These are phyloP conservation scores for Micractinium conductrix DNA, from an alignment of 139 green algal species.

Conservation along the genomic window DNA sequence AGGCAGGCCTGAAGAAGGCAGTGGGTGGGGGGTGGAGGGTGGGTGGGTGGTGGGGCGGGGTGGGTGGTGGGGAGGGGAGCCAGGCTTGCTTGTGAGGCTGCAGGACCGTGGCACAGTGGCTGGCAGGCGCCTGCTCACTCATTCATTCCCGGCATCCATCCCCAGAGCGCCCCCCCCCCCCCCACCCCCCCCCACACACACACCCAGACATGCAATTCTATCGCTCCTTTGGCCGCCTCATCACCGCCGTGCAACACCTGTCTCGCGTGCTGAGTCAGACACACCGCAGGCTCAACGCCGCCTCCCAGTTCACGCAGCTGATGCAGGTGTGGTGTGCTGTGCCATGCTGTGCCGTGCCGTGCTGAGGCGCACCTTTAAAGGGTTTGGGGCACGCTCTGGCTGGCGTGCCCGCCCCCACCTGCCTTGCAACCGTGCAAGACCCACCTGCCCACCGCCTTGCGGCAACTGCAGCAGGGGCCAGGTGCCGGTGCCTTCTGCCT, in stretches of 20 bases:
- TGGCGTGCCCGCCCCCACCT: neutral
- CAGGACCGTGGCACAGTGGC: neutral
- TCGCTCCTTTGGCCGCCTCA: slow-evolving; percentile 6
- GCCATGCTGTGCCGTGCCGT: neutral
- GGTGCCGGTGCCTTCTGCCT: neutral
- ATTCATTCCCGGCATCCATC: neutral
- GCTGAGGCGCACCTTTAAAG: too few relatives aligned
- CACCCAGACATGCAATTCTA: slow-evolving; percentile 14
- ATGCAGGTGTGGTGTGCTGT: neutral
- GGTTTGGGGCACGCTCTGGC: neutral
- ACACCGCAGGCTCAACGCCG: too few relatives aligned
- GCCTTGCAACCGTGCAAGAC: too few relatives aligned
- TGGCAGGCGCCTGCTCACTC: neutral
- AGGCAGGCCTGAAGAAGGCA: neutral
- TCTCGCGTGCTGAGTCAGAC: neutral
- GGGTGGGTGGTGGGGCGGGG: too few relatives aligned
- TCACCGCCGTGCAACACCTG: neutral
- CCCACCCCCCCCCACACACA: neutral
- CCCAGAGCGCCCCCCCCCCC: too few relatives aligned
- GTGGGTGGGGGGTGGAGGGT: too few relatives aligned
- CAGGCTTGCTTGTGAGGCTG: neutral
- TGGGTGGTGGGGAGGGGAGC: too few relatives aligned
- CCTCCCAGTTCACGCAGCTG: neutral
- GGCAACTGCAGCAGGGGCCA: neutral
- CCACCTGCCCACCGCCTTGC: too few relatives aligned